A percentile compares a stretch with the other conserved stretches of the same genome.
These are phyloP conservation scores for Medicago arabica DNA, from an alignment of 306 rosid species.

Conservation along the genomic window DNA sequence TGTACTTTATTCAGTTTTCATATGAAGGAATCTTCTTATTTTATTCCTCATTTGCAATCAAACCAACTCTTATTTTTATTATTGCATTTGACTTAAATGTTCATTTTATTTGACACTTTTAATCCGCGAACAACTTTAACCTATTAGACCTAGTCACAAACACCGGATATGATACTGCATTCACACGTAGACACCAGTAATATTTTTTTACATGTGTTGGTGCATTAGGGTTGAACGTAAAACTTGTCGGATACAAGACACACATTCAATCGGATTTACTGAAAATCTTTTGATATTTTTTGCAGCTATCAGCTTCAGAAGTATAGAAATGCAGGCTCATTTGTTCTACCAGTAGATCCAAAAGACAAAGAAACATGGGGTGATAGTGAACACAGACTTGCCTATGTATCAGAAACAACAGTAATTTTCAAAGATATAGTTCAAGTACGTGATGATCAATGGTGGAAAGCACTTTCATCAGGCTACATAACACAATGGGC, in stretches of 20 bases:
- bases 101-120: too few species aligned
- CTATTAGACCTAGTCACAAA: too few species aligned
- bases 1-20: not conserved
- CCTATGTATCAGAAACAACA: conserved; percentile 96
- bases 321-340: conserved; percentile 89
- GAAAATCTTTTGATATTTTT: too few species aligned
- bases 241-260: too few species aligned
- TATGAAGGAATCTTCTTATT: conserved; percentile 20
- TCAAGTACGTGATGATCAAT: conserved; percentile 93
- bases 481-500: conserved; percentile 98
- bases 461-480: conserved; percentile 95
- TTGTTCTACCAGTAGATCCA: conserved; percentile 87
- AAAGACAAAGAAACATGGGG: conserved; percentile 98
- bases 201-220: too few species aligned
- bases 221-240: too few species aligned
- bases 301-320: conserved; percentile 93
- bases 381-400: conserved; percentile 94
- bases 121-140: too few species aligned
- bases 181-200: too few species aligned
- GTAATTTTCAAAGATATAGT: conserved; percentile 94
- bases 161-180: too few species aligned
- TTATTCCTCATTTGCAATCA: conserved; percentile 1
- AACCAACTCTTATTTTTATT: too few species aligned
- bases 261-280: too few species aligned
- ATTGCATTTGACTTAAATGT: too few species aligned